Evolutionary conservation across 768 basidiomycete genomes (phyloP).

Genomic region (Lactarius evosmus): DNA sequence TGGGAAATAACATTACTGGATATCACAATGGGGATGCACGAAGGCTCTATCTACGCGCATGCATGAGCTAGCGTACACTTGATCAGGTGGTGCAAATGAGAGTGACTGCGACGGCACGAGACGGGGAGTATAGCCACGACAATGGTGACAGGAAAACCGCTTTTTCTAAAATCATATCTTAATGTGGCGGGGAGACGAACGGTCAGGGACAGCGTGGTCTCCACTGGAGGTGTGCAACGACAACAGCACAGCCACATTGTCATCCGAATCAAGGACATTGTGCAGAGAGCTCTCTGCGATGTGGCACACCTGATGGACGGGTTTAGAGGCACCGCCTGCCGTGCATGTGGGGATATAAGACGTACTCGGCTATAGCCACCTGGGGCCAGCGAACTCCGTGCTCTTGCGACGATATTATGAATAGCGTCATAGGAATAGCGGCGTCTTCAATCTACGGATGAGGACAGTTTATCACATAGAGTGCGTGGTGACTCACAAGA

Average conservation of each 20-base stretch:
- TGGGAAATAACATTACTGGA: slow-evolving; percentile 9
- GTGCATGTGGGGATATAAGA: neutral
- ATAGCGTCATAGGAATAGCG: slow-evolving; percentile 78
- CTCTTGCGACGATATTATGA: slow-evolving; percentile 73
- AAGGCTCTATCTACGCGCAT: slow-evolving; percentile 11
- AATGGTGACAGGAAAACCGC: neutral
- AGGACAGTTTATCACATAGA: slow-evolving; percentile 1
- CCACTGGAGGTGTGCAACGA: slow-evolving; percentile 47
- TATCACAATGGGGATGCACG: neutral
- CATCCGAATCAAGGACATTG: slow-evolving; percentile 62
- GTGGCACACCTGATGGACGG: slow-evolving; percentile 54
- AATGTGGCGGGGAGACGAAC: slow-evolving; percentile 40
- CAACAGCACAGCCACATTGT: slow-evolving; percentile 64
- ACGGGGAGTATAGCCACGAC: slow-evolving; percentile 11
- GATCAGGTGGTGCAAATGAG: slow-evolving; percentile 15
- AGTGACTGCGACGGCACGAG: slow-evolving; percentile 23
- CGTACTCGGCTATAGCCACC: slow-evolving; percentile 55
- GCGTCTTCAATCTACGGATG: slow-evolving; percentile 42
- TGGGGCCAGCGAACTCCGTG: slow-evolving; percentile 58
- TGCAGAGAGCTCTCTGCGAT: slow-evolving; percentile 69
- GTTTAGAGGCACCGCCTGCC: neutral
- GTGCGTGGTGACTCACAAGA: slow-evolving; percentile 50
- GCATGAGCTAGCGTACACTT: slow-evolving; percentile 14
- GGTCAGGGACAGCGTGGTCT: slow-evolving; percentile 36
- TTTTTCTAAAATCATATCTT: slow-evolving; percentile 34